Evolutionary conservation across 2,329 filamentous ascomycete species (phyloP).

Genomic region (Reticulascus tulasneorum): DNA sequence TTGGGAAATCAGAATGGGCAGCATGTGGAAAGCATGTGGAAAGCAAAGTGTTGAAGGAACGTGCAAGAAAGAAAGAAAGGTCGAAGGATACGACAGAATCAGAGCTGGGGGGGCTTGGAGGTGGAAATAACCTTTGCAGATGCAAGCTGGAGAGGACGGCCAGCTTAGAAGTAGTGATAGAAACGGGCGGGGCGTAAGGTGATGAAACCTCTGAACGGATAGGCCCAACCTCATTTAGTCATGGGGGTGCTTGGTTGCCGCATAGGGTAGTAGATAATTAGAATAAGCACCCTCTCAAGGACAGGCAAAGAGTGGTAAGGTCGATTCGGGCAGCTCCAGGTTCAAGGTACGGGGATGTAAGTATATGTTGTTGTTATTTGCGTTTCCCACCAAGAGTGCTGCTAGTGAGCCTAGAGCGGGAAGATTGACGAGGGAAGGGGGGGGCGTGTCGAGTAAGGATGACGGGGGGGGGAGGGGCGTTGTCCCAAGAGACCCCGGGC

Average conservation of each 20-base stretch:
- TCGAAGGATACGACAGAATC: slow-evolving; percentile 4
- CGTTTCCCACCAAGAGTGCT: slow-evolving; percentile 7
- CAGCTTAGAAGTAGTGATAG: slow-evolving; percentile 25
- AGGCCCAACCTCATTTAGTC: slow-evolving; percentile 42
- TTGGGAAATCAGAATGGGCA: slow-evolving; percentile 2
- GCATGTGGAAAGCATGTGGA: slow-evolving; percentile 6
- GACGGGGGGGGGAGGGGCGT: not conserved
- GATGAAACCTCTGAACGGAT: slow-evolving; percentile 36
- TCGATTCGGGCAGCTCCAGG: not conserved
- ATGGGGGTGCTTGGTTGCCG: slow-evolving; percentile 24
- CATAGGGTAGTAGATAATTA: not conserved
- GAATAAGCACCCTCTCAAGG: slow-evolving; percentile 12
- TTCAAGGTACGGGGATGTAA: slow-evolving; percentile 2
- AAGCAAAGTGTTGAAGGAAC: not conserved
- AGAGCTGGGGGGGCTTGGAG: slow-evolving; percentile 16
- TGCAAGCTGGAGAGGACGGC: slow-evolving; percentile 33
- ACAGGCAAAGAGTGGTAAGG: slow-evolving; percentile 19
- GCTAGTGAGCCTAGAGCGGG: not conserved
- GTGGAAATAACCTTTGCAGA: slow-evolving; percentile 34
- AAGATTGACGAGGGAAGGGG: slow-evolving; percentile 1
- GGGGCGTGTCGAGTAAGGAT: too few relatives aligned
- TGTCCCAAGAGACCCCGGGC: not conserved
- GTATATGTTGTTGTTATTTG: slow-evolving; percentile 4
- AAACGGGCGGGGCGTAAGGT: slow-evolving; percentile 37
- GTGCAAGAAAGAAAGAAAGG: slow-evolving; percentile 2